Evolutionary conservation across 148 eudicot species (phyloP), one percentile per base, ranked within the genome.

Genomic region (Camellia sinensis): DNA sequence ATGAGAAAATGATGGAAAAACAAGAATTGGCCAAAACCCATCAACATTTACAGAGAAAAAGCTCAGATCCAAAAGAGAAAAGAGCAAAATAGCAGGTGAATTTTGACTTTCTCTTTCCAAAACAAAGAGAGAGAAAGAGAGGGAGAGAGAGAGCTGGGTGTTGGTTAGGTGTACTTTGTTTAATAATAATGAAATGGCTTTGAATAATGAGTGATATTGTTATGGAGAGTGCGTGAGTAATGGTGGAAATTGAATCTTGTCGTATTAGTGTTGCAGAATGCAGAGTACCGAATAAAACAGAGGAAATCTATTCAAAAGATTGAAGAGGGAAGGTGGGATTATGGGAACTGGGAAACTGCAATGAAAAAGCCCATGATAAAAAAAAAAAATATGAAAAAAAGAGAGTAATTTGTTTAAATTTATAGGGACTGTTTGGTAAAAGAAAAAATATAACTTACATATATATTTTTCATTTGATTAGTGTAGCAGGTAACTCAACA

Each of bases 61-160:
- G 40, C 59, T 67, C 80, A 81, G 88, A 86, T 86, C 86, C 86
- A 83, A 5, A 50, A 64, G 46, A 29, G 73, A 62, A 74, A 62
- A 14, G 50, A 76, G 59, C 77, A 65, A 78, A 44, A 54, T 15
- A 57, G 75, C 76, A 78, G 66, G 74, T 64, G 81, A 64, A 46
- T 72, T 40, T 69, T 81, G 80, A 84, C 79, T 78, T 80, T 78
- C 5, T 7, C 5, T 40, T 8, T 52, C 3, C 60, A 80, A 66
- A 75, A 2, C 6, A 48, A 1, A 13, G 12, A 44, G 6, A 52
- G 52, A 57, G 37, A 11, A 74, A 74, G 65, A 29, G 29, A 29
- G 29, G 29, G 29, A 29, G 29, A 29, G 29, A n/a, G 29, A 29
- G 29, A 29, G 29, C 29, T 29, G 29, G 29, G 29, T 29, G 61